Evolutionary conservation across 495 filamentous ascomycete species (phyloP).

Genomic region (Saxispiralis lemnorum): DNA sequence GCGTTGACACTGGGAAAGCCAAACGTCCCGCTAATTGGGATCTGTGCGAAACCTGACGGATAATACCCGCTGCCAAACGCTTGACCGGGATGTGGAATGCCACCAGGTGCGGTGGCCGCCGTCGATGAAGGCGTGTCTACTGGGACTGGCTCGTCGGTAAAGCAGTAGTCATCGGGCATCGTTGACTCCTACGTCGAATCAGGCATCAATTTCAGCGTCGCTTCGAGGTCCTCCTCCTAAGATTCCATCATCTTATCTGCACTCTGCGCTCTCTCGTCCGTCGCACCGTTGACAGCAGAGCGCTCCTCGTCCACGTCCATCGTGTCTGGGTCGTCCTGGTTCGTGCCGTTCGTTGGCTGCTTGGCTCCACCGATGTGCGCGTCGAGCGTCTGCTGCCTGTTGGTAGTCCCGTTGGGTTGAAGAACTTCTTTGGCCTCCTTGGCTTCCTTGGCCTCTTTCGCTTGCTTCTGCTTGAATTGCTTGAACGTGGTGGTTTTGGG

Average conservation of each 20-base stretch:
- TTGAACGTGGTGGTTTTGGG: constrained; percentile 70
- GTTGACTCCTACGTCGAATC: no score
- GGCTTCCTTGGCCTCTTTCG: constrained; percentile 2
- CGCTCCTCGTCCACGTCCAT: neutral
- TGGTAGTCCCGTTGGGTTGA: constrained; percentile 6
- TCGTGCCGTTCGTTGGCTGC: neutral
- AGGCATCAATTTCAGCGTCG: neutral
- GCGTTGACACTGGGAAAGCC: no score
- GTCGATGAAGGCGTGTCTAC: no score
- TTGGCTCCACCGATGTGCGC: neutral
- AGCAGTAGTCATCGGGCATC: no score
- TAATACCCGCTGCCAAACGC: no score
- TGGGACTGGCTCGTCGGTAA: no score
- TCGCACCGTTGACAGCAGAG: neutral
- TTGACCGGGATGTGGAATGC: no score
- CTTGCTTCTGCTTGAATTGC: constrained; percentile 44
- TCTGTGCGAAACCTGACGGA: no score
- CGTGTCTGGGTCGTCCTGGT: neutral
- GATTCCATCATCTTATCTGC: constrained; percentile 1
- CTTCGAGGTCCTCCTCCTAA: neutral
- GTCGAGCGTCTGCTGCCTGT: constrained; percentile 5
- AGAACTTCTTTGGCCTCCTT: neutral
- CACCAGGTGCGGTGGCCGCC: no score
- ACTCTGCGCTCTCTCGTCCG: constrained; percentile 1
- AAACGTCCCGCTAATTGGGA: no score